phyloP scores from a whole-genome alignment of 495 filamentous ascomycete genomes.

The Hyaloscypha bicolor region DNA sequence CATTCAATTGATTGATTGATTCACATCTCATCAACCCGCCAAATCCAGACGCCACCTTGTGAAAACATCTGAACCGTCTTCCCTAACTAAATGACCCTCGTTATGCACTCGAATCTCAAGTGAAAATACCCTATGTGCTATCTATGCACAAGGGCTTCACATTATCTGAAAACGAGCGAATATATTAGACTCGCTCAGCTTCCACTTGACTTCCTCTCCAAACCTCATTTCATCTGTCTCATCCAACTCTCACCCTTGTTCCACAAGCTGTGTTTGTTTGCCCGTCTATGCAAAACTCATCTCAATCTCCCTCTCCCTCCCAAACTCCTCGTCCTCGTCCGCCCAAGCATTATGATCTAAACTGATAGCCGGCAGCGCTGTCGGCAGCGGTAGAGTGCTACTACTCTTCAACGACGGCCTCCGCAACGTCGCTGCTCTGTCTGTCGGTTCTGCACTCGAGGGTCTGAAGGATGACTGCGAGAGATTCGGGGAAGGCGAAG shows the following conservation, averaged over 20 bases:
- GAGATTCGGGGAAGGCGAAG: not conserved
- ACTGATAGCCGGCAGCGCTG: conserved; percentile 47
- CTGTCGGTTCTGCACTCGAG: conserved; percentile 26
- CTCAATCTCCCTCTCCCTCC: conserved; percentile 71
- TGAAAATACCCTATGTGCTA: not conserved
- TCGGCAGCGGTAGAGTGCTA: conserved; percentile 38
- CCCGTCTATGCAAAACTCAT: conserved; percentile 67
- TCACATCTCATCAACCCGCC: not conserved
- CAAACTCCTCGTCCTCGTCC: conserved; percentile 74
- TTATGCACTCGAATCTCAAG: not conserved
- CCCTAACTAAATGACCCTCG: not conserved
- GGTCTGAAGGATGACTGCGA: conserved; percentile 21
- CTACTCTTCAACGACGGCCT: conserved; percentile 36
- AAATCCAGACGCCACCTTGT: not conserved
- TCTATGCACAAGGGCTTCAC: not conserved
- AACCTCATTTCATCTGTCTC: not conserved
- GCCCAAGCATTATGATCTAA: conserved; percentile 80
- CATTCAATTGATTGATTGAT: not conserved
- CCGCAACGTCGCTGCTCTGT: conserved; percentile 4
- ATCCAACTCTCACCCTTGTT: not conserved
- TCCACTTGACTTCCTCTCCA: not conserved
- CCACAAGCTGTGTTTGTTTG: not conserved
- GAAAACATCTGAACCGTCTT: not conserved
- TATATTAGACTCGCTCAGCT: not conserved
- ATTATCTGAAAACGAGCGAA: not conserved